Base-by-base conservation (phyloP, 306 rosid genomes). In the Dryas drummondii region DNA sequence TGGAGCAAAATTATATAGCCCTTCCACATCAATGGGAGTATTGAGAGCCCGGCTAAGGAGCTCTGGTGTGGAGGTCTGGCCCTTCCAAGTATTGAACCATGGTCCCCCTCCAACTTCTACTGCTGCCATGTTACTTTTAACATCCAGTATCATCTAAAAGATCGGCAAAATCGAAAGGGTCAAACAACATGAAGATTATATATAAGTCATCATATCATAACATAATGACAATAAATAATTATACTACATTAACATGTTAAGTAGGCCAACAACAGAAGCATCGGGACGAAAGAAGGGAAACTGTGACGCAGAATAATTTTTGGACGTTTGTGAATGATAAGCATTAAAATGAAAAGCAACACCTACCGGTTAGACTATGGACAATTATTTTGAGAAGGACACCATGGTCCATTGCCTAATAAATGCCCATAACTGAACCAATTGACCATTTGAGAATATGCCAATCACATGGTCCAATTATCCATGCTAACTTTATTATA, bases 31-130 rank as follows among this genome's bases (percentile, higher is more conserved):
- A 16, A 91, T 12, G 1, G 96, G 92, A n/a, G 80, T 78, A 53
- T 73, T 78, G 53, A 94, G 76, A 66, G 92, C 96, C 10, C 74
- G 72, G 19, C 51, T 71, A 78, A 94, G 70, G 76, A 78, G 69
- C 58, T 76, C 87, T 6, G 92, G 86, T 22, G 74, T 75, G 53
- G 85, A 42, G 13, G 97, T 83, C 56, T 86, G 76, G 13, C 91
- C 98, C 83, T 89, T 94, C 98, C 97, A 94, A 75, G 87, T 68
- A 84, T 66, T 87, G 80, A 91, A 88, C 98, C 98, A 94, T 44
- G 98, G 98, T 48, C 98, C 97, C 16, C 97, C 97, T 83, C 98
- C 97, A 52, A 94, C 91, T 82, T 94, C 98, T 54, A 90, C 22
- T 15, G 93, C 96, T 13, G 94, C 98, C 96, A 90, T 86, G 70